Conservation (phyloP, 305 asterid species). For the Solanum hybrid region DNA sequence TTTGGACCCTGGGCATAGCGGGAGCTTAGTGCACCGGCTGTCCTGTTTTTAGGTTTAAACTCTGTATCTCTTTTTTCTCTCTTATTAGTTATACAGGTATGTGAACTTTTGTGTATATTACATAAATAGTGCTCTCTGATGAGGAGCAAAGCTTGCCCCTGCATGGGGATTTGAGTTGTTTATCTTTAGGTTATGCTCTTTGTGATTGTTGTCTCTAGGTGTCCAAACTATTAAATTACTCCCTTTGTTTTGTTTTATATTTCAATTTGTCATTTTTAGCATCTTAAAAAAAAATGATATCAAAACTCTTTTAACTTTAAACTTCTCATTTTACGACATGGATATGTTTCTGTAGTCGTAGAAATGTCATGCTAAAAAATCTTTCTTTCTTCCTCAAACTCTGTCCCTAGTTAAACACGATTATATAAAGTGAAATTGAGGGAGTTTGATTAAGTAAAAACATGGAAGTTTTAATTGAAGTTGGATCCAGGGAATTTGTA, state of each 20-base stretch:
- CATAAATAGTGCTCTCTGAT: neutral
- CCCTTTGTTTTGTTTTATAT: neutral
- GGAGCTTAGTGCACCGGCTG: neutral
- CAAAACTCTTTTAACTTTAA: neutral
- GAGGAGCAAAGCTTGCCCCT: neutral
- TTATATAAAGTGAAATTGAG: neutral
- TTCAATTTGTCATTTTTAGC: neutral
- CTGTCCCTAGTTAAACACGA: neutral
- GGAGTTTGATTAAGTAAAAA: neutral
- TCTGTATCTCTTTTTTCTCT: neutral
- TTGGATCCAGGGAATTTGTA: neutral
- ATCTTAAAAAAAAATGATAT: neutral
- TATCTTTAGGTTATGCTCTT: neutral
- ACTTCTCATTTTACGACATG: neutral
- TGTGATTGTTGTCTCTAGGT: neutral
- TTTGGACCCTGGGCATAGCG: neutral
- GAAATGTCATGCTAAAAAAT: neutral
- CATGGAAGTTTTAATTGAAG: neutral
- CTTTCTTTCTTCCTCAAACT: neutral
- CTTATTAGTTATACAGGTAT: neutral
- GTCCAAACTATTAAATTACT: neutral
- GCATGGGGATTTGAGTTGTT: neutral
- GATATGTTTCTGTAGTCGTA: neutral
- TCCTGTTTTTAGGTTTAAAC: neutral
- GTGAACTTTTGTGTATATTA: neutral